A percentile compares a stretch with the other conserved stretches of the same genome.
Conservation (phyloP, 805 yeast genomes). For the Starmera pachycereana region DNA sequence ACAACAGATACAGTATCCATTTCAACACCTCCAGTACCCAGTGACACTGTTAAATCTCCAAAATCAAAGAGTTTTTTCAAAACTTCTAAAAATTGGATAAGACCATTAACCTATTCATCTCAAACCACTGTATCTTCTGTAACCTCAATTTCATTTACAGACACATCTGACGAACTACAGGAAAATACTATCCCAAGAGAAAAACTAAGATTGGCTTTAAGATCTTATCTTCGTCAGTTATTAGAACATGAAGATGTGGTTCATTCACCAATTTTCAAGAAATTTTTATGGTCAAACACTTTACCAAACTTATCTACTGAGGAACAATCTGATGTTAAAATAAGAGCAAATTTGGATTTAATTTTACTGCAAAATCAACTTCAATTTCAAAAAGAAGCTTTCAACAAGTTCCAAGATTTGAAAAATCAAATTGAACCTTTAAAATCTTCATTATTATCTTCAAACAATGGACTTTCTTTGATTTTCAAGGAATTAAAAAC, state of each 20-base stretch:
- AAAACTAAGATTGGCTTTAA: slow-evolving; percentile 61
- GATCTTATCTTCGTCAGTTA: slow-evolving; percentile 58
- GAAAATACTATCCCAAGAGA: slow-evolving; percentile 48
- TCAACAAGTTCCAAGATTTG: slow-evolving; percentile 42
- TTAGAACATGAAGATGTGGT: slow-evolving; percentile 44
- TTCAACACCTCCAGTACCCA: slow-evolving; percentile 3
- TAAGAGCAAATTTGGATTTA: slow-evolving; percentile 54
- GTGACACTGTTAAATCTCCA: background rate
- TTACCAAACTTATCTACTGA: slow-evolving; percentile 26
- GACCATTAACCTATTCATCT: slow-evolving; percentile 1
- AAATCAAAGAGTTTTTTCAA: background rate
- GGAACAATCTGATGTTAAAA: slow-evolving; percentile 46
- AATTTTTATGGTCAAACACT: slow-evolving; percentile 38
- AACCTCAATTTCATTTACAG: background rate
- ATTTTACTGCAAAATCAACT: slow-evolving; percentile 50
- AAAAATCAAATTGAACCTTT: slow-evolving; percentile 50
- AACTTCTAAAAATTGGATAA: background rate
- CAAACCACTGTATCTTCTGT: slow-evolving; percentile 1
- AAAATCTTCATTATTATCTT: slow-evolving; percentile 40
- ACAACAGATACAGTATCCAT: background rate
- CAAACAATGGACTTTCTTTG: slow-evolving; percentile 43
- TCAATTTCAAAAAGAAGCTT: slow-evolving; percentile 63
- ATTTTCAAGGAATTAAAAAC: slow-evolving; percentile 59
- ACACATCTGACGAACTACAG: background rate
- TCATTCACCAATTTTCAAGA: slow-evolving; percentile 37